Evolutionary conservation across 768 basidiomycete genomes (phyloP), one percentile per base, ranked within the genome.

Genomic region (Sporobolomyces phaffii): DNA sequence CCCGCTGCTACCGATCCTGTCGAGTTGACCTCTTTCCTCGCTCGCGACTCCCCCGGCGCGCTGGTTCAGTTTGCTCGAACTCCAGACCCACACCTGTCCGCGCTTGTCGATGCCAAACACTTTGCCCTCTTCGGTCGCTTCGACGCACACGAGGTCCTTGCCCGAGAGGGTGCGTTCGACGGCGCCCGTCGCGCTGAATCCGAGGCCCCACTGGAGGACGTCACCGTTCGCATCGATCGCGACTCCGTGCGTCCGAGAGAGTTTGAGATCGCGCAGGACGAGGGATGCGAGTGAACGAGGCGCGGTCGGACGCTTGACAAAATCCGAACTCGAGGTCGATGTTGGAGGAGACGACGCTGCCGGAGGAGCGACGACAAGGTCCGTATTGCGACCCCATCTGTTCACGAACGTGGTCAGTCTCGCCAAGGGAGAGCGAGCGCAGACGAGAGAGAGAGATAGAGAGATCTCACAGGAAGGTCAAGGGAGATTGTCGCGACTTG

Each of bases 161-260:
- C 66, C 66, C 10, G 15, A 26, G 7, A 72, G 38, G 1, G 70
- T 74, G 1, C 68, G 75, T 64, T 70, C 69, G 68, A 31, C 63
- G 50, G 77, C 56, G 20, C 76, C 70, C 63, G 66, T 6, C 20
- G 80, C 80, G 69, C 81, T 81, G 76, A 85, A 87, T 0, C 83
- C 86, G 45, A 81, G 80, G 0, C 89, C 89, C 89, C 89, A 91
- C 72, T 90, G 88, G 73, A 89, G 87, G 4, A 90, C 85, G 72
- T 92, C 86, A 29, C 90, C 90, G 40, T 83, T 81, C 11, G 84
- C 84, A 73, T 91, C 89, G 24, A 91, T 83, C 68, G 87, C 89
- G 18, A 54, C 52, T n/a, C 64, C 72, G 51, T 73, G 73, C 36
- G 78, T 79, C 62, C 83, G 80, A 59, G 89, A 85, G 31, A 91